Base-by-base conservation (phyloP, 495 filamentous ascomycete genomes). In the Margaritispora aquatica region DNA sequence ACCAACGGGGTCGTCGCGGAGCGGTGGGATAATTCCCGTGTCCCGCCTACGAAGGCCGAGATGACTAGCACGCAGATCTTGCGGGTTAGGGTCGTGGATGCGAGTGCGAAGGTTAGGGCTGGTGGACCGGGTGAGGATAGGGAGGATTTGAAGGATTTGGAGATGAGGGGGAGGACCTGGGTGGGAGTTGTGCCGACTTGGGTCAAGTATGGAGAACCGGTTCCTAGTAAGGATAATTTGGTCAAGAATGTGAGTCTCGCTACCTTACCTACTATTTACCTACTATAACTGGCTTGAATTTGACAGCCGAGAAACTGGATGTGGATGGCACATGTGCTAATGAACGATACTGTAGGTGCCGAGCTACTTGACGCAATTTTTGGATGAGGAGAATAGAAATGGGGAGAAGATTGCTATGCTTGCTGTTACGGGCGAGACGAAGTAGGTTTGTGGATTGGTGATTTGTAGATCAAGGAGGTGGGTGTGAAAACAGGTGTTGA, bases 171-270 rank as follows among this genome's bases (percentile, higher is more conserved):
- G 9, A 74, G 75, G 31, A 83, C 88, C 8, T 96, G 90, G 92
- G 88, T 86, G 0, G 92, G 92, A 0, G 90, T 95, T n/a, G 77
- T 96, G 20, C 92, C 91, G 1, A 76, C 89, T 26, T 86, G 81
- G 71, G 78, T 79, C 47, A 76, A 71, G 0, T 71, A 89, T 54
- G 90, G 88, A 0, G 77, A 84, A 53, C 90, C 92, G 0, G 63
- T 94, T n/a, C 70, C 84, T 2, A 55, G 60, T 26, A 23, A 46
- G 10, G 55, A 64, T 17, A 66, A 66, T 59, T 46, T 24, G 22
- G 58, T 63, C 17, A 26, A 49, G 23, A 58, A 66, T 44, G 63
- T 66, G 31, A 52, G 51, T 44, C 5, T 9, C 15, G 20, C 8
- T n/a, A n/a, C n/a, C n/a, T n/a, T 19, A 36, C 9, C 8, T 26